Evolutionary conservation across 208 protist species (phyloP).

Genomic region (Leishmania lainsoni): DNA sequence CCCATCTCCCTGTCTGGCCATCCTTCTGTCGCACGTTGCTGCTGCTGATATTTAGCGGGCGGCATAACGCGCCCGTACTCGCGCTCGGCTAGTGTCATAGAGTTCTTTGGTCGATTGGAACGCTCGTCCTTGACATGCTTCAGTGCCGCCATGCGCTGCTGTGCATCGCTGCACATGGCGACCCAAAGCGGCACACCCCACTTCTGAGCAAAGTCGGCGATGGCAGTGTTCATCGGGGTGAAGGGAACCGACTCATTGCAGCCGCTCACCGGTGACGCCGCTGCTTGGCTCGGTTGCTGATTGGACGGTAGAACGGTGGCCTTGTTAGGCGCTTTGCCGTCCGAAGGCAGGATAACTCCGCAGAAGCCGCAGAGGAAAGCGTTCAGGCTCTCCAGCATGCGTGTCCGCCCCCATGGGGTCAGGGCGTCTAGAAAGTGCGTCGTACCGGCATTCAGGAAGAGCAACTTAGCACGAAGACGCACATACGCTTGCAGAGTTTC

Average conservation of each 20-base stretch:
- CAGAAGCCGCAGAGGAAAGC: slow-evolving; percentile 41
- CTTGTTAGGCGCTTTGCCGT: background rate
- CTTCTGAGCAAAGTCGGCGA: slow-evolving; percentile 42
- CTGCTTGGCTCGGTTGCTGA: background rate
- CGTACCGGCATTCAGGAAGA: slow-evolving; percentile 51
- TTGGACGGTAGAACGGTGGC: background rate
- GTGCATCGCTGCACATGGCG: slow-evolving; percentile 49
- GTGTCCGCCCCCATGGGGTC: slow-evolving; percentile 43
- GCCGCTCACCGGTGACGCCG: background rate
- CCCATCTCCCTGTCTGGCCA: background rate
- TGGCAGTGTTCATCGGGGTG: slow-evolving; percentile 21
- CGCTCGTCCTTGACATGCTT: background rate
- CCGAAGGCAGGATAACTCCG: slow-evolving; percentile 2
- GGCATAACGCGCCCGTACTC: background rate
- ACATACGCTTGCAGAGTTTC: slow-evolving; percentile 54
- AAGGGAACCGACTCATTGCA: slow-evolving; percentile 12
- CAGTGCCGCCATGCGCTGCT: slow-evolving; percentile 19
- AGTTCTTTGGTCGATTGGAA: background rate
- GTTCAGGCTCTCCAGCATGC: slow-evolving; percentile 36
- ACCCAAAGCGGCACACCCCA: slow-evolving; percentile 74
- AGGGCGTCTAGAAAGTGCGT: slow-evolving; percentile 51
- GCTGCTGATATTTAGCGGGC: background rate
- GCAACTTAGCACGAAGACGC: slow-evolving; percentile 47
- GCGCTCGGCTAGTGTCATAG: background rate
- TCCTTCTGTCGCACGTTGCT: background rate